These are phyloP conservation scores for Wickerhamiella kazuoi DNA, from an alignment of 805 yeast genomes.

Conservation along the genomic window DNA sequence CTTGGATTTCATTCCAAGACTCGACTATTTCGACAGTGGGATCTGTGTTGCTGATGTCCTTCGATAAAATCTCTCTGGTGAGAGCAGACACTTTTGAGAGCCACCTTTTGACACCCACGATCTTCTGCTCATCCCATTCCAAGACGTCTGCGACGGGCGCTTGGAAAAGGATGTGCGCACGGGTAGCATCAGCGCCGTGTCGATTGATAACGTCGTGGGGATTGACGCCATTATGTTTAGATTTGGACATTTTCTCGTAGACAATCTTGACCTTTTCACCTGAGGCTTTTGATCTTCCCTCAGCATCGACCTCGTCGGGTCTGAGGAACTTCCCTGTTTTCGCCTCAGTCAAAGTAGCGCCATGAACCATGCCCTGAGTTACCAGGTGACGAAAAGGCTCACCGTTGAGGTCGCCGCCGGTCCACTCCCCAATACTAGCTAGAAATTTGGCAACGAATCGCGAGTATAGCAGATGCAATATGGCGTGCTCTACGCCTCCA, in stretches of 20 bases:
- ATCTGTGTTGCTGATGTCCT: neutral
- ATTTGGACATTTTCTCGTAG: slow-evolving; percentile 91
- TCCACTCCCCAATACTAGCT: slow-evolving; percentile 49
- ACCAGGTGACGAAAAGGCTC: slow-evolving; percentile 72
- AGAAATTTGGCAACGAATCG: slow-evolving; percentile 74
- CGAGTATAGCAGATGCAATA: slow-evolving; percentile 71
- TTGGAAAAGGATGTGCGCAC: slow-evolving; percentile 84
- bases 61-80: slow-evolving; percentile 2
- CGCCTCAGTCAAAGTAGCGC: slow-evolving; percentile 64
- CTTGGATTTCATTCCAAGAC: slow-evolving; percentile 41
- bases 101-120: slow-evolving; percentile 83
- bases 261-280: slow-evolving; percentile 37
- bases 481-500: slow-evolving; percentile 96
- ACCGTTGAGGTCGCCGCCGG: slow-evolving; percentile 35
- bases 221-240: slow-evolving; percentile 87
- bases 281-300: slow-evolving; percentile 27
- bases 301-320: slow-evolving; percentile 44
- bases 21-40: slow-evolving; percentile 30
- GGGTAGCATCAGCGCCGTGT: slow-evolving; percentile 85
- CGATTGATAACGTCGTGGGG: slow-evolving; percentile 55
- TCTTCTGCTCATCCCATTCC: slow-evolving; percentile 80
- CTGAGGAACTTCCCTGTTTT: slow-evolving; percentile 53
- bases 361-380: slow-evolving; percentile 98
- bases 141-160: slow-evolving; percentile 73
- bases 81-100: slow-evolving; percentile 34